These are phyloP conservation scores for Lentinula aciculospora DNA, from an alignment of 768 basidiomycete species.

Conservation along the genomic window DNA sequence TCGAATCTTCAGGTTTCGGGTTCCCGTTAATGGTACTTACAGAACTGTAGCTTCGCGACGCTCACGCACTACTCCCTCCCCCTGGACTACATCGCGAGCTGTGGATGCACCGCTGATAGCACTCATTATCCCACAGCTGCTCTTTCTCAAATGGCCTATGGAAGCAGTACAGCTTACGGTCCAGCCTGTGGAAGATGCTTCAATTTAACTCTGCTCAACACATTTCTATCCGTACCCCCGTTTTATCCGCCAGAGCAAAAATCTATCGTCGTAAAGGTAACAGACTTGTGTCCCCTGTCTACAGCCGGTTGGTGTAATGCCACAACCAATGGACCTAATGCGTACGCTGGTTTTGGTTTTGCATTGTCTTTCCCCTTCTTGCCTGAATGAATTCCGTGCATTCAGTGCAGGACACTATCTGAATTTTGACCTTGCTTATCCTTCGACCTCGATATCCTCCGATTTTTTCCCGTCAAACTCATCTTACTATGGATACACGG, in stretches of 20 bases:
- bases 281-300: constrained; percentile 71
- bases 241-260: constrained; percentile 60
- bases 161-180: constrained; percentile 64
- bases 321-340: constrained; percentile 53
- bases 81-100: constrained; percentile 57
- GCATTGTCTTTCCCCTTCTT: constrained; percentile 1
- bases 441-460: constrained; percentile 61
- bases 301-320: constrained; percentile 67
- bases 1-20: neutral
- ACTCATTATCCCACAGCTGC: constrained; percentile 75
- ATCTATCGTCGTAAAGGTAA: constrained; percentile 70
- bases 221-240: constrained; percentile 59
- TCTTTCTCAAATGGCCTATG: constrained; percentile 74
- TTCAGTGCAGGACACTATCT: constrained; percentile 60
- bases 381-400: neutral
- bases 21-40: neutral
- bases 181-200: constrained; percentile 78
- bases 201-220: constrained; percentile 66
- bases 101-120: constrained; percentile 68
- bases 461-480: constrained; percentile 74
- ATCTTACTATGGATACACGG: constrained; percentile 56
- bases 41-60: constrained; percentile 40
- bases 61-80: constrained; percentile 72
- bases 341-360: constrained; percentile 35
- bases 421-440: constrained; percentile 82